These are phyloP conservation scores for Pythium grandisporangium DNA, from an alignment of 352 stramenopile species.

Conservation along the genomic window DNA sequence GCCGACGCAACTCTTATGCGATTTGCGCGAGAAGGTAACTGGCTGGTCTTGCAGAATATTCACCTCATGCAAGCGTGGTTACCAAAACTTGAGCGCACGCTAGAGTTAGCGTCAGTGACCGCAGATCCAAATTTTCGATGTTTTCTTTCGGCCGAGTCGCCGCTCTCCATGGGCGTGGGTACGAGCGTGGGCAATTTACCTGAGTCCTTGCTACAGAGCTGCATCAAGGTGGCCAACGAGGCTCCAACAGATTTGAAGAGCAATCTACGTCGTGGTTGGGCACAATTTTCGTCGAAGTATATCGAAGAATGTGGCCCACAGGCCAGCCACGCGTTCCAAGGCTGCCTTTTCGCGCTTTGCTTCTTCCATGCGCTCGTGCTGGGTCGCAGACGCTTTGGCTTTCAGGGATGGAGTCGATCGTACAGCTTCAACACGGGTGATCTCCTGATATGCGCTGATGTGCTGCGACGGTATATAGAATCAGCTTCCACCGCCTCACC, in stretches of 20 bases:
- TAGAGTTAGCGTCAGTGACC: conserved; percentile 69
- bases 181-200: conserved; percentile 86
- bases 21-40: conserved; percentile 70
- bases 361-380: conserved; percentile 93
- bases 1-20: conserved; percentile 63
- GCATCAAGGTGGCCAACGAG: conserved; percentile 84
- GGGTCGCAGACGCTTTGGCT: conserved; percentile 84
- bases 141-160: conserved; percentile 90
- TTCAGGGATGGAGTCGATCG: conserved; percentile 87
- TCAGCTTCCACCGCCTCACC: conserved; percentile 5
- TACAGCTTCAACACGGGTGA: conserved; percentile 95
- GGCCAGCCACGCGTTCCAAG: conserved; percentile 74
- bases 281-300: conserved; percentile 71
- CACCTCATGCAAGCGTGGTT: conserved; percentile 90
- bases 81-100: conserved; percentile 65
- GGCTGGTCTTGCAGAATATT: conserved; percentile 90
- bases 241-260: conserved; percentile 74
- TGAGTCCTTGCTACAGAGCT: conserved; percentile 75
- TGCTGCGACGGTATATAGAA: conserved; percentile 65
- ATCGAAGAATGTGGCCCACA: conserved; percentile 46
- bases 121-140: conserved; percentile 91
- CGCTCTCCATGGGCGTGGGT: no score
- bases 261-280: conserved; percentile 74
- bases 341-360: conserved; percentile 90
- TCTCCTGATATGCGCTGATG: conserved; percentile 87